A percentile compares a stretch with the other conserved stretches of the same genome.
Evolutionary conservation across 1,284 basidiomycete species (phyloP).

Genomic region (Chalciporus sp.): DNA sequence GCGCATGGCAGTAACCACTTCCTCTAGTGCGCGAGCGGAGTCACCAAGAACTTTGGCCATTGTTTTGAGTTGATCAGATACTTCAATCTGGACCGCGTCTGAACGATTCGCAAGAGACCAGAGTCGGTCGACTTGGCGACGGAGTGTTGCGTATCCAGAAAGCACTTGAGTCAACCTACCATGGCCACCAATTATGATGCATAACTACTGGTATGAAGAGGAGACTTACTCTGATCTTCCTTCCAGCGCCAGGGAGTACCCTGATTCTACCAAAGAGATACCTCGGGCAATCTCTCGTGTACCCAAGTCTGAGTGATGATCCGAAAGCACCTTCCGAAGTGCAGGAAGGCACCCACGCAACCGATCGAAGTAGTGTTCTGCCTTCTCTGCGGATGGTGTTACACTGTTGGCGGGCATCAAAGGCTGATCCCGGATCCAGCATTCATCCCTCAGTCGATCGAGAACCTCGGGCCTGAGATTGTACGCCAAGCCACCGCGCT

Average conservation of each 20-base stretch:
- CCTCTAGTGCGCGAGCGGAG: constrained; percentile 39
- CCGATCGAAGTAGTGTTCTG: constrained; percentile 75
- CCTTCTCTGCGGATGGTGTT: constrained; percentile 37
- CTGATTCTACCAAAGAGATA: constrained; percentile 79
- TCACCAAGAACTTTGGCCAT: constrained; percentile 31
- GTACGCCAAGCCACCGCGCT: constrained; percentile 75
- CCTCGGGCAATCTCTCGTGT: constrained; percentile 87
- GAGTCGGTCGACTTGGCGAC: constrained; percentile 21
- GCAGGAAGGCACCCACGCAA: constrained; percentile 70
- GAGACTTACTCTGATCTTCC: constrained; percentile 46
- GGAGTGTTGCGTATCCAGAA: constrained; percentile 15
- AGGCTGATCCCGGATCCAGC: constrained; percentile 71
- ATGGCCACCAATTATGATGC: constrained; percentile 1
- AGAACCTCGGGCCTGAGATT: constrained; percentile 77
- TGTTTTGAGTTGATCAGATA: constrained; percentile 23
- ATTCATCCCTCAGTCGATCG: constrained; percentile 60
- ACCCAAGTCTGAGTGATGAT: constrained; percentile 81
- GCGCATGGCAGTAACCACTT: constrained; percentile 40
- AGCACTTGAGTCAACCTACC: constrained; percentile 42
- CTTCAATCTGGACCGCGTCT: constrained; percentile 24
- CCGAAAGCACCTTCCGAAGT: constrained; percentile 64
- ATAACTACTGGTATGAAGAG: background rate
- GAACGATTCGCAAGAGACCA: constrained; percentile 22
- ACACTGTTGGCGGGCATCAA: constrained; percentile 32
- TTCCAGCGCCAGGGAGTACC: constrained; percentile 65